Evolutionary conservation across 2,329 filamentous ascomycete species (phyloP), one percentile per base, ranked within the genome.

Genomic region (Kalaharituber pfeilii): DNA sequence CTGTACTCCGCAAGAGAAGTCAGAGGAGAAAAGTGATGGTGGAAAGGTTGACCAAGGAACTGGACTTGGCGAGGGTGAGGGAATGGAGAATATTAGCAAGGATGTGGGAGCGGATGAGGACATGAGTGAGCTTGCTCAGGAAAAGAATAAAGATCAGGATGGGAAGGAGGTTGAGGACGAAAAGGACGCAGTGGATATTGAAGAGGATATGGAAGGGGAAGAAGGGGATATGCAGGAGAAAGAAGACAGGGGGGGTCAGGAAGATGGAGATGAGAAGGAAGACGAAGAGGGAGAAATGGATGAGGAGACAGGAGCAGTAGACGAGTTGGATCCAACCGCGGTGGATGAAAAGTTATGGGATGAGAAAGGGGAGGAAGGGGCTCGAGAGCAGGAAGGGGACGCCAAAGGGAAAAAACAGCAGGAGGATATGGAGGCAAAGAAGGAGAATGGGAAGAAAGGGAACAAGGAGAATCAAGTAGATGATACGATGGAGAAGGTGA

Each of bases 281-380:
- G 77, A 80, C 44, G 76, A 80, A 28, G 72, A 82, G n/a, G 82
- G 86, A 8, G 70, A 72, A 51, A 81, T 93, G 66, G 87, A 95
- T 60, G 88, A 94, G 63, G 86, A 96, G 68, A 78, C 84, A 4
- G 91, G 88, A 1, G 84, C 87, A 63, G 87, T 96, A 9, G 86
- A 95, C 69, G 86, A 94, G 63, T 73, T 94, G 42, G 89, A 94
- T 62, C 82, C 86, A 11, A 84, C 80, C 15, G 85, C 89, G 20
- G 84, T 96, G 1, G 93, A 98, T 66, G 93, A 98, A 71, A 98
- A 96, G 73, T 87, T 96, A 77, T 98, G 91, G 91, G 88, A 98
- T 68, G 88, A 87, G 36, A 80, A 81, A 47, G 70, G 71, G 33
- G 81, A 86, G 44, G 75, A 82, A 49, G 76, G 88, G 45, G 80